Conservation (phyloP, 345 rosid species). For the Diplotaxis tenuifolia region DNA sequence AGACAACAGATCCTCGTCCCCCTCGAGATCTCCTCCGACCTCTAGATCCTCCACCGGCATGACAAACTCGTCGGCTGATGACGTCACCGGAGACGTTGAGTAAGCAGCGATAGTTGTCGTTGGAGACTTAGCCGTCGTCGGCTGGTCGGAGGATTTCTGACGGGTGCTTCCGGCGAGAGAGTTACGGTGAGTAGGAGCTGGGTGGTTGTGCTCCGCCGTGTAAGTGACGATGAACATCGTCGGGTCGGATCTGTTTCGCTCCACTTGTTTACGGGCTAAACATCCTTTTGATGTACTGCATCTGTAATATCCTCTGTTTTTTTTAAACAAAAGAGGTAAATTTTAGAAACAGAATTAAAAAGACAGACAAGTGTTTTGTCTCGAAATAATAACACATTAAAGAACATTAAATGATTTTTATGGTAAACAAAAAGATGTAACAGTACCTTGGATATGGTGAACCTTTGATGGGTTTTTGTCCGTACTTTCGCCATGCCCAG, state of each 20-base stretch:
- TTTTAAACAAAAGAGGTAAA: neutral
- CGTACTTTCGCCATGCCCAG: slow-evolving; percentile 99
- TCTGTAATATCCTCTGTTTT: slow-evolving; percentile 85
- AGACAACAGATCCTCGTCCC: slow-evolving; percentile 55
- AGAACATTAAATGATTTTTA: slow-evolving; percentile 22
- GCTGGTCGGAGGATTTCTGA: slow-evolving; percentile 53
- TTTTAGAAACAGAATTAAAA: slow-evolving; percentile 19
- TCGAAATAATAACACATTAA: slow-evolving; percentile 21
- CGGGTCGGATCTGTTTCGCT: slow-evolving; percentile 96
- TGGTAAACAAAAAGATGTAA: neutral
- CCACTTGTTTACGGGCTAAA: slow-evolving; percentile 97
- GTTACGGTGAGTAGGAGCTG: slow-evolving; percentile 89
- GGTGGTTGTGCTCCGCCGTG: slow-evolving; percentile 94
- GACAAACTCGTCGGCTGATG: slow-evolving; percentile 50
- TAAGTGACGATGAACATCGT: slow-evolving; percentile 84
- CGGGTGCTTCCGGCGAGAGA: slow-evolving; percentile 95
- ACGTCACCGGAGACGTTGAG: slow-evolving; percentile 55
- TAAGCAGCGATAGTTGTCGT: slow-evolving; percentile 39
- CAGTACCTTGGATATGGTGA: slow-evolving; percentile 90
- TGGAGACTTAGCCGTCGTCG: slow-evolving; percentile 30
- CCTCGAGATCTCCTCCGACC: slow-evolving; percentile 55
- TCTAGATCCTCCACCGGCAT: slow-evolving; percentile 42
- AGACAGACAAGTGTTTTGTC: slow-evolving; percentile 27
- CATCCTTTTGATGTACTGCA: slow-evolving; percentile 96
- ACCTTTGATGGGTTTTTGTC: slow-evolving; percentile 99